Evolutionary conservation across 306 rosid genomes (phyloP).

Genomic region (Castanospermum australe): DNA sequence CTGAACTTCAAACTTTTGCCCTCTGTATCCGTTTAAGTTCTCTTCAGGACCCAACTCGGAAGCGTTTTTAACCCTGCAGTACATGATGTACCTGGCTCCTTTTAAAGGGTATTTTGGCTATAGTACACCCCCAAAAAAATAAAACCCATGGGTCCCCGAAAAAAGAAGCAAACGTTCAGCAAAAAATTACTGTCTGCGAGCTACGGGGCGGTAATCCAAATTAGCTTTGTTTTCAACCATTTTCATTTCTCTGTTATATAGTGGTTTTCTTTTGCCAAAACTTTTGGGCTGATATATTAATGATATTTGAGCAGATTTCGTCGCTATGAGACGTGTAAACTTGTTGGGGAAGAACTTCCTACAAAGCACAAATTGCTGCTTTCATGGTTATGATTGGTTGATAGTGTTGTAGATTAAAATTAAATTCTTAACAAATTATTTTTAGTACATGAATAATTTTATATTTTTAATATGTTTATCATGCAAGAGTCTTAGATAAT

Average conservation of each 20-base stretch:
- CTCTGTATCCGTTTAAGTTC: conserved; percentile 23
- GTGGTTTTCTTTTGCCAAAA: neutral
- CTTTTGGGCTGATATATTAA: neutral
- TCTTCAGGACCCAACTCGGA: neutral
- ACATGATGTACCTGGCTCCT: neutral
- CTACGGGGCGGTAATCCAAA: neutral
- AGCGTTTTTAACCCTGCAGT: neutral
- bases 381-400: too few species aligned
- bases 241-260: neutral
- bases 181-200: conserved; percentile 20
- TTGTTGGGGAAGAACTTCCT: too few species aligned
- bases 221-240: neutral
- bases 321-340: neutral
- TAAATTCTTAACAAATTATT: too few species aligned
- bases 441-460: too few species aligned
- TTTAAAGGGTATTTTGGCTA: too few species aligned
- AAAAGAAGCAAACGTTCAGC: too few species aligned
- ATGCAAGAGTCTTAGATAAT: too few species aligned
- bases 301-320: neutral
- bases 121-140: too few species aligned
- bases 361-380: too few species aligned
- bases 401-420: too few species aligned
- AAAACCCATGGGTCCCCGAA: too few species aligned
- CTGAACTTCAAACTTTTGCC: conserved; percentile 60
- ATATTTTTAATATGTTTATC: too few species aligned